Evolutionary conservation across 2,329 filamentous ascomycete species (phyloP).

Genomic region (Pseudopyricularia cyperi): DNA sequence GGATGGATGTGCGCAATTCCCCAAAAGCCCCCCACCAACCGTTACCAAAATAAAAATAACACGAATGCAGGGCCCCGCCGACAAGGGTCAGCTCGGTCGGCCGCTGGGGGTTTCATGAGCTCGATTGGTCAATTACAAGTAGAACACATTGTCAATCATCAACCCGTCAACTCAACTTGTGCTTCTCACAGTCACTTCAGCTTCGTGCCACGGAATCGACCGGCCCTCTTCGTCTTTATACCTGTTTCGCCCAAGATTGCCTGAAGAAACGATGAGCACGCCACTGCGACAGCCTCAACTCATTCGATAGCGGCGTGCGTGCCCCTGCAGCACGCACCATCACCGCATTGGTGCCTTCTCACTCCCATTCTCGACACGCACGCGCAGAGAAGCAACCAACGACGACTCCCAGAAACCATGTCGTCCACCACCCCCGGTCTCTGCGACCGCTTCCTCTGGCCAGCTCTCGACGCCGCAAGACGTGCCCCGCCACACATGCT

Average conservation of each 20-base stretch:
- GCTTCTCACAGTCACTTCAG: background rate
- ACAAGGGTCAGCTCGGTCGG: background rate
- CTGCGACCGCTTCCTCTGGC: conserved; percentile 1
- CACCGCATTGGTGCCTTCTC: background rate
- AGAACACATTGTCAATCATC: too few species aligned
- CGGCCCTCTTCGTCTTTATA: background rate
- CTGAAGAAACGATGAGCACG: background rate
- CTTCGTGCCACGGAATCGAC: background rate
- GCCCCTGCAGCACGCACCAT: background rate
- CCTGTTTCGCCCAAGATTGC: background rate
- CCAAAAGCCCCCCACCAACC: background rate
- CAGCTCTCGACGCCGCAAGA: conserved; percentile 1
- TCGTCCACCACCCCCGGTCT: background rate
- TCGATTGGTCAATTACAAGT: background rate
- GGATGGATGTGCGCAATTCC: too few species aligned
- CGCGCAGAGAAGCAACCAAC: background rate
- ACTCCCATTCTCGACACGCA: background rate
- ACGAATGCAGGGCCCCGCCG: background rate
- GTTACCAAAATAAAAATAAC: too few species aligned
- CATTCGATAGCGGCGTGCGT: background rate
- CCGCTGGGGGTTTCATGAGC: background rate
- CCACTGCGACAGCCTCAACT: background rate
- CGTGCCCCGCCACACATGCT: conserved; percentile 6
- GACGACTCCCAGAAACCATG: background rate
- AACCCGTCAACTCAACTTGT: background rate